Conservation (phyloP, 2,329 filamentous ascomycete species). For the Endoconidiophora polonica region DNA sequence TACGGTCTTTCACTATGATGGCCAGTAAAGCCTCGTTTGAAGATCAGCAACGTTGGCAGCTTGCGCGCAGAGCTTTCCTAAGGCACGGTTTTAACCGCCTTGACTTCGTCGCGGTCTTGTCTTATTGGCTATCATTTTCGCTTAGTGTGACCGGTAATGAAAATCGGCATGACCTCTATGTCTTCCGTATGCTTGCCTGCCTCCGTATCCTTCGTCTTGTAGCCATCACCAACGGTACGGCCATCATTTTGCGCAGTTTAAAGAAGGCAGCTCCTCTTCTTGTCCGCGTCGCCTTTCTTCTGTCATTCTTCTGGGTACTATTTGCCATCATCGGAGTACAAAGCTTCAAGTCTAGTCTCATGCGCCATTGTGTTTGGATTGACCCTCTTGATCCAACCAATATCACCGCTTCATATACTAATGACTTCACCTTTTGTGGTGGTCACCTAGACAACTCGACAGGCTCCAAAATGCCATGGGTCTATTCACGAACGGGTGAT, state of each 20-base stretch:
- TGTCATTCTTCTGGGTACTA: slow-evolving; percentile 92
- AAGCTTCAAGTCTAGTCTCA: slow-evolving; percentile 76
- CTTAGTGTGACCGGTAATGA: slow-evolving; percentile 57
- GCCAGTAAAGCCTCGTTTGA: slow-evolving; percentile 44
- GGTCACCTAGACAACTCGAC: slow-evolving; percentile 53
- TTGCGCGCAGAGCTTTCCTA: slow-evolving; percentile 82
- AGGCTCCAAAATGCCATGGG: slow-evolving; percentile 48
- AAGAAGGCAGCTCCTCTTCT: slow-evolving; percentile 89
- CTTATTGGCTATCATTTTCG: slow-evolving; percentile 82
- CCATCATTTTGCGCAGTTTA: slow-evolving; percentile 83
- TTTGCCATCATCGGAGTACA: slow-evolving; percentile 96
- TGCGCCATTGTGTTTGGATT: slow-evolving; percentile 63
- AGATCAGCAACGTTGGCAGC: slow-evolving; percentile 67
- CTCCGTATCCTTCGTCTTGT: slow-evolving; percentile 83
- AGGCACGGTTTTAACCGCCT: slow-evolving; percentile 91
- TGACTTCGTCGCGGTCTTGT: slow-evolving; percentile 85
- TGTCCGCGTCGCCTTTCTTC: slow-evolving; percentile 82
- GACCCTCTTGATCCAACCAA: slow-evolving; percentile 43
- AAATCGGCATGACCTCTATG: slow-evolving; percentile 53
- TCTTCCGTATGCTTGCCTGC: slow-evolving; percentile 95
- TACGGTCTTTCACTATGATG: slow-evolving; percentile 50
- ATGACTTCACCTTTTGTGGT: slow-evolving; percentile 65
- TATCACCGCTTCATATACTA: slow-evolving; percentile 39
- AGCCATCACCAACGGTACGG: slow-evolving; percentile 81
- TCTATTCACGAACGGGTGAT: slow-evolving; percentile 26